Conservation (phyloP, 306 rosid species). For the Cicer yamashitae region DNA sequence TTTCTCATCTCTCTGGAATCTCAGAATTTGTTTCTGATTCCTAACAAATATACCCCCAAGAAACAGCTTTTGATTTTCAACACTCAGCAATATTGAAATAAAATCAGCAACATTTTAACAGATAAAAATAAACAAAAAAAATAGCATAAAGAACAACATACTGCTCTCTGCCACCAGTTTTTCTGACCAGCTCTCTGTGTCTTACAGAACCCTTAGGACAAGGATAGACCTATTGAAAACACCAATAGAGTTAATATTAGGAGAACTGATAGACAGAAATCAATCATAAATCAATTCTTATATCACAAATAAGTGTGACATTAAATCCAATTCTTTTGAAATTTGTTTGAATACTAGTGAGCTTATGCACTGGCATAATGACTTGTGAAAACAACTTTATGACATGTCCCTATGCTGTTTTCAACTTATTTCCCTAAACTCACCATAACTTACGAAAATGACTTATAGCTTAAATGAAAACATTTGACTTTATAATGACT, state of each 20-base stretch:
- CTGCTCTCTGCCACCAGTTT: constrained; percentile 86
- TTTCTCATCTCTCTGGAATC: constrained; percentile 1
- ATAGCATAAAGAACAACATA: constrained; percentile 56
- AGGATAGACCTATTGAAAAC: constrained; percentile 76
- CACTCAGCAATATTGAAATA: constrained; percentile 20
- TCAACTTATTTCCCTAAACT: too few relatives aligned
- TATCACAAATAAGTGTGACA: constrained; percentile 15
- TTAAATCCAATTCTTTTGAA: constrained; percentile 29
- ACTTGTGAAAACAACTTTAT: too few relatives aligned
- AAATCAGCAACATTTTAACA: neutral
- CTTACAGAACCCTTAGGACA: constrained; percentile 93
- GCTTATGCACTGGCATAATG: too few relatives aligned
- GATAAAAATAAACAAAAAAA: constrained; percentile 17
- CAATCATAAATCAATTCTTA: constrained; percentile 36
- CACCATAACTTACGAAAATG: too few relatives aligned
- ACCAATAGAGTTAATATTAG: constrained; percentile 43
- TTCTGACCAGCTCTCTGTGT: constrained; percentile 80
- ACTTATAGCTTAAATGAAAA: too few relatives aligned
- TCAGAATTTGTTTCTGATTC: neutral
- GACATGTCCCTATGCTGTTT: too few relatives aligned
- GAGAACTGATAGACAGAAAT: constrained; percentile 26
- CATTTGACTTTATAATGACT: too few relatives aligned
- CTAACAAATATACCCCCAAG: neutral
- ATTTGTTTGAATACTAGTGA: constrained; percentile 17
- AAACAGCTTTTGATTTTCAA: constrained; percentile 19